Base-by-base conservation (phyloP, 2,329 filamentous ascomycete species). In the Verticillium dahliae region DNA sequence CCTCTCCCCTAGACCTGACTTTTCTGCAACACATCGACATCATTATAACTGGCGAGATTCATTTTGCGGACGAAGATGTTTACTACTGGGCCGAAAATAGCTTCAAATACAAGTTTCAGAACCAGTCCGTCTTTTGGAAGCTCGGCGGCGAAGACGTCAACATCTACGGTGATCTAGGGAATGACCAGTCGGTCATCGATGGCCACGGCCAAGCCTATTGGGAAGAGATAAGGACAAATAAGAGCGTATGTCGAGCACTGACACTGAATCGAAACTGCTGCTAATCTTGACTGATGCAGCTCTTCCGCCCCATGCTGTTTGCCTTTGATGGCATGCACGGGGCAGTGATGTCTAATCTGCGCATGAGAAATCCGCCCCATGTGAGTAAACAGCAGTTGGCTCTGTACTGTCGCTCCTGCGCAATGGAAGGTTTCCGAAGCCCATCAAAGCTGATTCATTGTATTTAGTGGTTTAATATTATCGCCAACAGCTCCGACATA, bases 401-500 rank as follows among this genome's bases (percentile, higher is more conserved):
- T 27, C 22, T 6, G 2, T 37, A 3, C 35, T 37, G 35, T 5
- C 7, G 6, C 27, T 31, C 27, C 27, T 31, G 27, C 27, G 27
- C 27, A 31, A 4, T 31, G 27, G 27, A 31, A 31, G 27, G 27
- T 10, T 37, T 37, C 2, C 9, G 35, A 10, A 2, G 39, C 15
- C 5, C n/a, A 18, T 3, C 14, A 45, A 18, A 18, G 39, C 39
- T 18, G 39, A 45, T 18, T 45, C 14, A 5, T 15, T 6, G 35
- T 7, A 18, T 31, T 31, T 18, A 74, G 72, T 73, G 72, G 72
- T 73, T 72, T 73, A 86, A 87, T 60, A 78, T 90, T 11, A 80
- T 90, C n/a, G 84, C 85, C 39, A 89, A 90, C 68, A 87, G 84
- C 33, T 83, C 79, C 2, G 80, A 89, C 68, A 80, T 90, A 1